phyloP scores from a whole-genome alignment of 2,329 filamentous ascomycete genomes.

The Ophiocordyceps unilateralis region DNA sequence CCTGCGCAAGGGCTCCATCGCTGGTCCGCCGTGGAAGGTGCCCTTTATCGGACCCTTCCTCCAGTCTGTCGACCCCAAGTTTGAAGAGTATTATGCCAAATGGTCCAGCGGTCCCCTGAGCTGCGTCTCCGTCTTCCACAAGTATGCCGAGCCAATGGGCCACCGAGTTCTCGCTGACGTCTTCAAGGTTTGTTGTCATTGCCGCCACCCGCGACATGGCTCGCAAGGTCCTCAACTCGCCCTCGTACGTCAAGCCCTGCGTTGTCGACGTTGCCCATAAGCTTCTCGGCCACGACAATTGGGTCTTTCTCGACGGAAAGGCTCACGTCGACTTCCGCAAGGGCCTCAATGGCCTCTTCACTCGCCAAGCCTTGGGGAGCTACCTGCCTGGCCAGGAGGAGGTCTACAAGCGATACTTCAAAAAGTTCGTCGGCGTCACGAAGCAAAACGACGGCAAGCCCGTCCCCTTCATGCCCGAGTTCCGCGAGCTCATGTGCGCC shows the following conservation, averaged over 20 bases:
- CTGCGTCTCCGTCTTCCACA: conserved; percentile 98
- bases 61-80: conserved; percentile 79
- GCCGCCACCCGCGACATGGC: conserved; percentile 89
- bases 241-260: conserved; percentile 80
- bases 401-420: conserved; percentile 77
- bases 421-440: conserved; percentile 60
- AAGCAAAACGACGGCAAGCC: conserved; percentile 56
- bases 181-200: conserved; percentile 77
- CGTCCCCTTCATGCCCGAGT: conserved; percentile 73
- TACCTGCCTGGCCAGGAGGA: conserved; percentile 90
- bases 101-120: conserved; percentile 84
- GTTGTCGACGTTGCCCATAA: conserved; percentile 91
- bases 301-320: conserved; percentile 94
- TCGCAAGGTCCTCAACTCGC: conserved; percentile 93
- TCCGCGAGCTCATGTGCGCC: conserved; percentile 89
- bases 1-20: conserved; percentile 57
- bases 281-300: conserved; percentile 80
- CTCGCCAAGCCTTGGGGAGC: conserved; percentile 66
- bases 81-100: conserved; percentile 79
- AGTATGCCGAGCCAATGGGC: conserved; percentile 35
- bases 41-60: conserved; percentile 94
- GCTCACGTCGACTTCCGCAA: conserved; percentile 94
- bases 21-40: conserved; percentile 57
- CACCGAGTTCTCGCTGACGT: neutral
- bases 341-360: conserved; percentile 88